Base-by-base conservation (phyloP, 164 flowering plant genomes). In the Nymphaea thermarum region DNA sequence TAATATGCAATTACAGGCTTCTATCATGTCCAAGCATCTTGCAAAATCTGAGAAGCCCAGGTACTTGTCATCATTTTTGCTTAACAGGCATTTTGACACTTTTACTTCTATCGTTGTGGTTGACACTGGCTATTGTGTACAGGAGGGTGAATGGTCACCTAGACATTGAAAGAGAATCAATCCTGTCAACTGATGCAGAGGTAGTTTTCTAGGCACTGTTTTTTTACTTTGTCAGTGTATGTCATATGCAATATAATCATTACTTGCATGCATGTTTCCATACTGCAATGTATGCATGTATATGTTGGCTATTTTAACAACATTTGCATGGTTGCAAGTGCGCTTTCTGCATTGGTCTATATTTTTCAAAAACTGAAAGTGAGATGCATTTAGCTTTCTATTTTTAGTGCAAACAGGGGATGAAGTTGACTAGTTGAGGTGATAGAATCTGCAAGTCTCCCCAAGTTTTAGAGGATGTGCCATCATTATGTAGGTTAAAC, bases 21-120 rank as follows among this genome's bases (percentile, higher is more conserved):
- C 73, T 41, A 61, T 71, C n/a, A 61, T 71, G 70, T 71, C 70
- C 7, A 71, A 71, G 17, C 73, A 66, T 66, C 73, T 71, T 51
- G 65, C 73, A 16, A 71, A 71, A 66, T 66, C 70, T 6, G 69
- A 71, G 66, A 66, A 67, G 42, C 73, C 73, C 11, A 71, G 73
- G 73, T 71, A 66, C 42, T n/a, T 61, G 6, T 61, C 6, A n/a
- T 8, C 2, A 47, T 47, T 47, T 45, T 45, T 14, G 7, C 55
- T 47, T 47, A 6, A 47, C 11, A 6, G 55, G 55, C 55, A 6
- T 4, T 47, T 47, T 47, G 55, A 14, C 55, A 6, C 5, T 47
- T 47, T 47, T 47, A 47, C 55, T 47, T 47, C 55, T 47, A 7
- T 6, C 16, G 16, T n/a, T 25, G 4, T 3, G 10, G 10, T 55